Base-by-base conservation (phyloP, 2,329 filamentous ascomycete genomes). In the Fusarium sublunatum region DNA sequence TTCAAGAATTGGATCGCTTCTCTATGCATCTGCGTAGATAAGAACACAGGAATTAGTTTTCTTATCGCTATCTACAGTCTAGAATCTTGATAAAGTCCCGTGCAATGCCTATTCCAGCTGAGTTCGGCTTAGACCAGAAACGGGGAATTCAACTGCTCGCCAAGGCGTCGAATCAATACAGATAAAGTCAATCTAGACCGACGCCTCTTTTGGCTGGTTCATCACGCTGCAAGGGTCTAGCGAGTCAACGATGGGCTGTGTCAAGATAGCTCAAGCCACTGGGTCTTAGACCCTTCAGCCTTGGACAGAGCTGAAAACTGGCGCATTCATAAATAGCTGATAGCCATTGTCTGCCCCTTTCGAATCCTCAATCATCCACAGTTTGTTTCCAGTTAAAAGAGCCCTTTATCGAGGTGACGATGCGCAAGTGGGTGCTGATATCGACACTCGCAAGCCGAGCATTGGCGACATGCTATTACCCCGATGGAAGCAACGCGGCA, bases 201-300 rank as follows among this genome's bases (percentile, higher is more conserved):
- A 13, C 35, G 57, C 51, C 58, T 4, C 29, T 40, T 40, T 56
- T 48, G 43, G 44, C 41, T 43, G 22, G 28, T 31, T 15, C 10
- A 13, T 44, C 45, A 46, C 25, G 32, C 25, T 42, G 19, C 36
- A 29, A 56, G 45, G 51, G 36, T 32, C 9, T 35, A 44, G 25
- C 51, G 29, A 41, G 25, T 48, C 6, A 28, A 13, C 36, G 11
- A 24, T 11, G 12, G 24, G 36, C 24, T 38, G 36, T 42, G 25
- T 28, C 38, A 12, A 24, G 26, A 44, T 48, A 43, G 12, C 73
- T 92, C 22, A 49, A 65, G 65, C 65, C 65, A 68, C 65, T 41
- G 42, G 43, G 35, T 35, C 19, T 19, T 19, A 3, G 19, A 19
- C 19, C 19, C 19, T 39, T 64, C 62, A 68, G 56, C 65, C 38